A percentile compares a stretch with the other conserved stretches of the same genome.
Evolutionary conservation across 495 filamentous ascomycete genomes (phyloP).

Genomic region (Aspergillus homomorphus): DNA sequence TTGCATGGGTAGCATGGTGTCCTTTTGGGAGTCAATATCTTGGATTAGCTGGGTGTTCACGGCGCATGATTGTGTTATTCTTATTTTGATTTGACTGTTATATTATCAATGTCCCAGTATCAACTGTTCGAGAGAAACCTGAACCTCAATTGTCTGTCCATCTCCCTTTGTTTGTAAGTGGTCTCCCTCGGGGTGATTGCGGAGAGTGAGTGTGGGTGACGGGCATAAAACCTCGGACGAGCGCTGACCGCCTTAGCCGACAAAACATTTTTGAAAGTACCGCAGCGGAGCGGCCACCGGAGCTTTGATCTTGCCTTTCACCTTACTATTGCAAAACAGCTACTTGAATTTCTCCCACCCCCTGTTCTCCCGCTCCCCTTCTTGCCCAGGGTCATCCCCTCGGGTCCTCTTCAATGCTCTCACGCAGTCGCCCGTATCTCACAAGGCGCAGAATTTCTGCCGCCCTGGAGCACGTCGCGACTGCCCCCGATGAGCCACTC

Average conservation of each 20-base stretch:
- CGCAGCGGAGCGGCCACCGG: neutral
- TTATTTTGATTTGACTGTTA: neutral
- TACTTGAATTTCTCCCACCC: neutral
- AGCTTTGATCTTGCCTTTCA: conserved; percentile 8
- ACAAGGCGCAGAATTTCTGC: conserved; percentile 37
- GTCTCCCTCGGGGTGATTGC: neutral
- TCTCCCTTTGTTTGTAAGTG: neutral
- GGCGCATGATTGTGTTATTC: neutral
- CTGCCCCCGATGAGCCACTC: conserved; percentile 37
- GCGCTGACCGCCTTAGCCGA: neutral
- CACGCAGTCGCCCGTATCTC: conserved; percentile 41
- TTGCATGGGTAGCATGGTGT: neutral
- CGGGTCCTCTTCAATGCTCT: conserved; percentile 29
- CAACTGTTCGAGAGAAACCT: no score
- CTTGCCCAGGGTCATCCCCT: neutral
- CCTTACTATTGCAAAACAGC: neutral
- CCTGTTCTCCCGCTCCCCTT: conserved; percentile 7
- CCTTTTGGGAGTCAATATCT: neutral
- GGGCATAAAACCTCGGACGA: neutral
- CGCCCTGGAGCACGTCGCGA: conserved; percentile 37
- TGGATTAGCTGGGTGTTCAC: neutral
- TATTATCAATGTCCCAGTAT: no score
- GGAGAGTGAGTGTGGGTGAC: neutral
- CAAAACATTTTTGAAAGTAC: neutral
- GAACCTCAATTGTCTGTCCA: no score